phyloP scores from a whole-genome alignment of 2,329 filamentous ascomycete species.

The Claviceps purpurea region DNA sequence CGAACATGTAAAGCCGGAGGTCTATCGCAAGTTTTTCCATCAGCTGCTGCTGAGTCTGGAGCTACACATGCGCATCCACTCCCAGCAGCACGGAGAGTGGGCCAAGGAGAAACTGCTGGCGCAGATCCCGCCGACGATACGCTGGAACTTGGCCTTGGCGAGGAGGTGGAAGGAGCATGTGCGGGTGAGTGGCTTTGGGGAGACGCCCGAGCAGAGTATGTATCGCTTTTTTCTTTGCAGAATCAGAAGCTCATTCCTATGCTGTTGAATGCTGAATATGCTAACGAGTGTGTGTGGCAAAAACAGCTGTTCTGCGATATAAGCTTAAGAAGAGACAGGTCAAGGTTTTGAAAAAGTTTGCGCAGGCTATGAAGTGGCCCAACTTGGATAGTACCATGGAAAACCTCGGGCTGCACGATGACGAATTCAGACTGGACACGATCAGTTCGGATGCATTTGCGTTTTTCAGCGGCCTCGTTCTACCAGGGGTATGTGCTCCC shows the following conservation, averaged over 20 bases:
- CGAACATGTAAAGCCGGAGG: slow-evolving; percentile 37
- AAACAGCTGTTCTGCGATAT: slow-evolving; percentile 45
- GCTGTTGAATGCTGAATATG: no score
- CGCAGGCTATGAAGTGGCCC: slow-evolving; percentile 63
- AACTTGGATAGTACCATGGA: slow-evolving; percentile 53
- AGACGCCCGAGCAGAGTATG: slow-evolving; percentile 36
- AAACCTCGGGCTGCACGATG: slow-evolving; percentile 45
- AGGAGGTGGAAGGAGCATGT: slow-evolving; percentile 61
- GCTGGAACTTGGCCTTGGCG: slow-evolving; percentile 62
- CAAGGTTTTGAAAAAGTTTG: slow-evolving; percentile 55
- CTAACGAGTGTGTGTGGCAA: no score
- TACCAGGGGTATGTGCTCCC: slow-evolving; percentile 46
- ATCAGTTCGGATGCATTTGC: slow-evolving; percentile 61
- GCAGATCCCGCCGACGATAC: slow-evolving; percentile 55
- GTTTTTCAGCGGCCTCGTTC: slow-evolving; percentile 60
- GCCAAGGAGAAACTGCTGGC: slow-evolving; percentile 50
- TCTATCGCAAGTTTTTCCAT: slow-evolving; percentile 58
- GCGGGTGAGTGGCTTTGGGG: slow-evolving; percentile 47
- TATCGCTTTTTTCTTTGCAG: not conserved
- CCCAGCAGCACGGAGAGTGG: slow-evolving; percentile 43
- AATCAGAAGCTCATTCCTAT: no score
- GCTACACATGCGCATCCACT: slow-evolving; percentile 56
- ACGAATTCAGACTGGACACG: slow-evolving; percentile 42
- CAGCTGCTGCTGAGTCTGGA: slow-evolving; percentile 64
- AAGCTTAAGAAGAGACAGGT: slow-evolving; percentile 54